A percentile compares a stretch with the other conserved stretches of the same genome.
These are phyloP conservation scores for Phytophthora cactorum DNA, from an alignment of 352 stramenopile genomes.

Conservation along the genomic window DNA sequence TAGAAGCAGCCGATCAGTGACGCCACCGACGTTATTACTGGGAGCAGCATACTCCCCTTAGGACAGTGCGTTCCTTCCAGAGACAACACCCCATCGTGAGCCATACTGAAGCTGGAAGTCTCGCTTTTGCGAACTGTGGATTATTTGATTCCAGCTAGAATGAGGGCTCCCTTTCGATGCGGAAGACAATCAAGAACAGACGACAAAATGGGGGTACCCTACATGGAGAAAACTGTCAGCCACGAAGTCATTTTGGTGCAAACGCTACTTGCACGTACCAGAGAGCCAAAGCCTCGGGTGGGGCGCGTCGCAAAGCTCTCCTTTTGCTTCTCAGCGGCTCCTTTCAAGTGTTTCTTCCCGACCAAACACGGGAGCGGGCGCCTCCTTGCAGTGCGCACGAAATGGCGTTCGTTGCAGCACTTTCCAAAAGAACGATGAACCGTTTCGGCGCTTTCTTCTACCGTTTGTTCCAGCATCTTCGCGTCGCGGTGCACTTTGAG, in stretches of 20 bases:
- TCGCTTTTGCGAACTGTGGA: neutral
- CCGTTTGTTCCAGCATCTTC: slow-evolving; percentile 28
- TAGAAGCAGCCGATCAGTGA: slow-evolving; percentile 83
- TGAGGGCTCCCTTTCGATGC: neutral
- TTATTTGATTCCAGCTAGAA: neutral
- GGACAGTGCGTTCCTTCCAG: slow-evolving; percentile 44
- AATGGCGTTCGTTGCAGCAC: slow-evolving; percentile 27
- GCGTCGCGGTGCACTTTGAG: neutral
- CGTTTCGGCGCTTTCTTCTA: slow-evolving; percentile 46
- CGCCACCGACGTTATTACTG: slow-evolving; percentile 64
- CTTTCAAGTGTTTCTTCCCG: slow-evolving; percentile 33
- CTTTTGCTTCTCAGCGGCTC: slow-evolving; percentile 32
- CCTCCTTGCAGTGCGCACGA: slow-evolving; percentile 3
- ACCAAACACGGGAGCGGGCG: neutral
- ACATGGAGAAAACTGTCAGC: slow-evolving; percentile 11
- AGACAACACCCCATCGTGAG: slow-evolving; percentile 6
- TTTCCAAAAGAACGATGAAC: slow-evolving; percentile 33
- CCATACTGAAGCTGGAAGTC: slow-evolving; percentile 20
- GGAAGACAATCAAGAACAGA: slow-evolving; percentile 17
- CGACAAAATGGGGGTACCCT: slow-evolving; percentile 30
- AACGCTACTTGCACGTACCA: slow-evolving; percentile 24
- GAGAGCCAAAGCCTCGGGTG: slow-evolving; percentile 34
- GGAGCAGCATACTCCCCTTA: slow-evolving; percentile 52
- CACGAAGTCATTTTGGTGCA: neutral
- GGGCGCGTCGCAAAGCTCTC: slow-evolving; percentile 11